Percentiles rank a stretch among this genome's conserved stretches.
These are phyloP conservation scores for Echeveria elegans DNA, from an alignment of 164 flowering plant species.

Conservation along the genomic window DNA sequence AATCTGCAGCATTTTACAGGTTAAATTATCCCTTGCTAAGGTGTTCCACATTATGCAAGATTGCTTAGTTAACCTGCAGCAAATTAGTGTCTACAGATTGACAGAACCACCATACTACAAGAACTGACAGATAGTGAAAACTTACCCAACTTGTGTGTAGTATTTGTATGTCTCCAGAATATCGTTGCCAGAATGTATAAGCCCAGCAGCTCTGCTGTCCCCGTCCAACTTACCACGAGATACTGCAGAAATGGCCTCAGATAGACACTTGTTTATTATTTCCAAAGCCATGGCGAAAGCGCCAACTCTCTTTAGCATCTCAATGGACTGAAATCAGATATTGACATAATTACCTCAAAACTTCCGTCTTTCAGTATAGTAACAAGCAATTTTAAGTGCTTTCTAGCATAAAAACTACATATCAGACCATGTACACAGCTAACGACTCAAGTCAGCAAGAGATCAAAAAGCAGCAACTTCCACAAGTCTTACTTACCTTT, in stretches of 20 bases:
- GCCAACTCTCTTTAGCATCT: conserved; percentile 84
- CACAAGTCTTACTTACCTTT: conserved; percentile 39
- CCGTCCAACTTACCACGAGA: conserved; percentile 89
- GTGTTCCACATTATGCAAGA: background rate
- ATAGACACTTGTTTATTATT: conserved; percentile 85
- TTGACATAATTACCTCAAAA: conserved; percentile 7
- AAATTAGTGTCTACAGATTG: background rate
- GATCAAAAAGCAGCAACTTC: background rate
- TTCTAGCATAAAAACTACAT: background rate
- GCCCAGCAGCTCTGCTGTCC: conserved; percentile 78
- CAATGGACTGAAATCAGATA: conserved; percentile 51
- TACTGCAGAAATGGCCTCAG: conserved; percentile 82
- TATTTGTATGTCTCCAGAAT: conserved; percentile 73
- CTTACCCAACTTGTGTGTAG: conserved; percentile 66
- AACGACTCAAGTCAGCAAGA: background rate
- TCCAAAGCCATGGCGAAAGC: conserved; percentile 88
- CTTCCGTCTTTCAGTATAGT: background rate
- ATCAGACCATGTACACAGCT: too few relatives aligned
- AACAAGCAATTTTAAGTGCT: background rate
- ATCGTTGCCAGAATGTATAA: conserved; percentile 81
- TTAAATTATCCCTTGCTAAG: background rate
- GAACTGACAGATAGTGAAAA: background rate
- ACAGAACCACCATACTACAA: background rate
- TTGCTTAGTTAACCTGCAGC: background rate
- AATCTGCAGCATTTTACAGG: background rate